Conservation (phyloP, 768 basidiomycete species). For the Tulasnella sp. region DNA sequence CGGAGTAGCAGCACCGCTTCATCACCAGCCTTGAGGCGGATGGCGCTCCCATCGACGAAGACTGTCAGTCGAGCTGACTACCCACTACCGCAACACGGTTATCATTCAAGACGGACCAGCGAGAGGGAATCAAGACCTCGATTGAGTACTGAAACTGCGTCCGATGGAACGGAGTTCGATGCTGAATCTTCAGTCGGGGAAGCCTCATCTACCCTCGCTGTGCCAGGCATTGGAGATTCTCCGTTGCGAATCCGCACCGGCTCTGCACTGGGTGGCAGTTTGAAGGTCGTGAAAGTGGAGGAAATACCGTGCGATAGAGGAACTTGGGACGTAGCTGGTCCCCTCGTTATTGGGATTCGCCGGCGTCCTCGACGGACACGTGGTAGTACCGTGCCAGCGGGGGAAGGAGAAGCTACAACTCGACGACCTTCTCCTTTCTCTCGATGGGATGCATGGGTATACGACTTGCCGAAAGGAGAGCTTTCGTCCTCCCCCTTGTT, state of each 20-base stretch:
- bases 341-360: constrained; percentile 55
- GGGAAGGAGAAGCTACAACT: neutral
- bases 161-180: constrained; percentile 14
- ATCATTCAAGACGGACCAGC: constrained; percentile 62
- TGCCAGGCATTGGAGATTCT: neutral
- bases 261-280: neutral
- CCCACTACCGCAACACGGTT: constrained; percentile 73
- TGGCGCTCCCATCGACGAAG: neutral
- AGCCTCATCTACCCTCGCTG: neutral
- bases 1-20: constrained; percentile 52
- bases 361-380: constrained; percentile 36
- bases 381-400: neutral
- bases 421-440: constrained; percentile 47
- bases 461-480: neutral
- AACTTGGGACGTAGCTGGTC: constrained; percentile 59
- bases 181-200: neutral
- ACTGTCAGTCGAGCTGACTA: constrained; percentile 40
- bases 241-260: constrained; percentile 6
- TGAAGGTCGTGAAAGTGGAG: constrained; percentile 23
- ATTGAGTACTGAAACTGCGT: constrained; percentile 22
- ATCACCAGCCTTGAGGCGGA: constrained; percentile 36
- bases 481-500: constrained; percentile 1
- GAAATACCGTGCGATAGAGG: constrained; percentile 60
- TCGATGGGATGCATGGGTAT: constrained; percentile 74
- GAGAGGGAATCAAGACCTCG: constrained; percentile 52